Evolutionary conservation across 192 early-diverging fungal genomes (phyloP), one percentile per base, ranked within the genome.

Genomic region (Linnemannia hyalina): DNA sequence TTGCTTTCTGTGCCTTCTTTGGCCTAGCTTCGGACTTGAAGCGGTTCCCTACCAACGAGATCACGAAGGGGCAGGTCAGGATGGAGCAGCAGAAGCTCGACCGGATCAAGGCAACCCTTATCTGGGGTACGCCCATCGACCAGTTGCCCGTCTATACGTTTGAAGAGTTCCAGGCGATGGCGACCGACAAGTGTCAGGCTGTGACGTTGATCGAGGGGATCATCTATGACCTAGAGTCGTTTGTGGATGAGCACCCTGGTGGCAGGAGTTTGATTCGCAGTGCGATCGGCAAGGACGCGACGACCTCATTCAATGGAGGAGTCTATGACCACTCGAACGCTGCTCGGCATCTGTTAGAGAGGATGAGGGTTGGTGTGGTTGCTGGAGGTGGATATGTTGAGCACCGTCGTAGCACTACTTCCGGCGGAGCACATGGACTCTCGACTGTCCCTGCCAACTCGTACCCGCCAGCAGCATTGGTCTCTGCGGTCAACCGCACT

Each of bases 241-340:
- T 99, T 90, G 92, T 96, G 72, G 90, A 95, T 73, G 93, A 97
- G 60, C 97, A 99, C 83, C 97, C 97, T 16, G 98, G 97, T 78
- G 97, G 97, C 77, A 83, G 88, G 52, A 92, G 91, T 26, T 93
- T 95, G 79, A 88, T 98, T 78, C 89, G 91, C 36, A 88, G 90
- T 74, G 92, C 89, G 40, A 90, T 97, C 44, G 98, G 98, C 78
- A 95, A 95, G 85, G 96, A 99, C 81, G 93, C 95, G 82, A 97
- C 97, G 11, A 91, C 89, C 20, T 90, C 95, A 4, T 98, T 98
- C 90, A 96, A 98, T 77, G 97, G 98, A 29, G 96, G 95, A 70
- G 91, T 98, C 22, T 97, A 99, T 88, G 90, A 95, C 82, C 98
- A 99, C 85, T 93, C 94, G 82, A 98, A 97, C 77, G 96, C 95